These are phyloP conservation scores for Ophiorrhiza pumila DNA, from an alignment of 257 asterid species.

Conservation along the genomic window DNA sequence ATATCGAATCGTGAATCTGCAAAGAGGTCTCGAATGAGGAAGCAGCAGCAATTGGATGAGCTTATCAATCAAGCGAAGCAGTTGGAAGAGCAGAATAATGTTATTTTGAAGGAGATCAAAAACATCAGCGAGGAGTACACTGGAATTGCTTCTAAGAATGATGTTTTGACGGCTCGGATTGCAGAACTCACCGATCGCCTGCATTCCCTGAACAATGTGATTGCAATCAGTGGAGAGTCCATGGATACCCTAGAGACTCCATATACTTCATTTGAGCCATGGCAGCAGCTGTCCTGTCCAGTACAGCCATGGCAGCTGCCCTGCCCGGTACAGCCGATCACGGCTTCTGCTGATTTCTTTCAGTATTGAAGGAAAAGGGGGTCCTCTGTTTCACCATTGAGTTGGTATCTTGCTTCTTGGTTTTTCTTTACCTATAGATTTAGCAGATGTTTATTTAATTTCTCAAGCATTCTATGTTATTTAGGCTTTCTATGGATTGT, in stretches of 20 bases:
- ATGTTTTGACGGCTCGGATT: constrained; percentile 69
- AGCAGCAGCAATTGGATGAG: constrained; percentile 64
- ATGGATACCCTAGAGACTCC: constrained; percentile 76
- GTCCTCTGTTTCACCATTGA: not conserved
- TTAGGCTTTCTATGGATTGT: not conserved
- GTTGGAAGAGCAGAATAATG: constrained; percentile 46
- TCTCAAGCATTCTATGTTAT: not conserved
- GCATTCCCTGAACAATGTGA: constrained; percentile 54
- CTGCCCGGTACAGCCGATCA: constrained; percentile 56
- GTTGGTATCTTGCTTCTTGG: not conserved
- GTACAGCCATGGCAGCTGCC: constrained; percentile 90
- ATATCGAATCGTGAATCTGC: constrained; percentile 86
- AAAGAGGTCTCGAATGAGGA: constrained; percentile 65
- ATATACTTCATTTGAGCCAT: constrained; percentile 59
- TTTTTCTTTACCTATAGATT: not conserved
- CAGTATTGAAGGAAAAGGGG: constrained; percentile 46
- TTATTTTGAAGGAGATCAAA: constrained; percentile 44
- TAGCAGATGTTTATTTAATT: not conserved
- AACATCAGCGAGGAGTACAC: constrained; percentile 40
- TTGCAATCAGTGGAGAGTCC: constrained; percentile 58
- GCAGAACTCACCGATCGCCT: constrained; percentile 74
- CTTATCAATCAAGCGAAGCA: constrained; percentile 41
- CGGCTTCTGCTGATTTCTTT: constrained; percentile 53
- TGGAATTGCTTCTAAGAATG: constrained; percentile 49
- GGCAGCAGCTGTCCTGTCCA: constrained; percentile 82